Conservation (phyloP, 352 stramenopile species). For the Peronospora farinosa region DNA sequence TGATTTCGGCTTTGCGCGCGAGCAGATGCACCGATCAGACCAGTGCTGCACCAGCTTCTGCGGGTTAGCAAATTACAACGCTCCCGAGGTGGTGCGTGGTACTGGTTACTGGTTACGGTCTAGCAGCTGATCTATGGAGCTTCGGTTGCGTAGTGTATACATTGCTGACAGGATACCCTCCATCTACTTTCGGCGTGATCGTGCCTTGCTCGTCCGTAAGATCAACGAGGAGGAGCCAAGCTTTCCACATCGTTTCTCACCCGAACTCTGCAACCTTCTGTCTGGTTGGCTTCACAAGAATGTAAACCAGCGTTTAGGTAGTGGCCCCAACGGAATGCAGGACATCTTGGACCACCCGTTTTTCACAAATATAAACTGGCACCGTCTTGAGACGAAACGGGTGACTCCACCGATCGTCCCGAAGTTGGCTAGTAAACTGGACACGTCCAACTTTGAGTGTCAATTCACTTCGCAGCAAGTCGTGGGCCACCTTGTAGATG, state of each 20-base stretch:
- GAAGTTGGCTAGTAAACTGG: slow-evolving; percentile 3
- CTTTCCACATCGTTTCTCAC: slow-evolving; percentile 89
- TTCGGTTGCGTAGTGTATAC: slow-evolving; percentile 87
- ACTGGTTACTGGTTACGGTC: slow-evolving; percentile 57
- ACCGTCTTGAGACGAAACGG: slow-evolving; percentile 67
- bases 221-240: slow-evolving; percentile 89
- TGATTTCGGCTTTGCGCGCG: slow-evolving; percentile 77
- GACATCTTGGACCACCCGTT: slow-evolving; percentile 74
- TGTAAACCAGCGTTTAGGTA: slow-evolving; percentile 45
- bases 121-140: slow-evolving; percentile 79
- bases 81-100: slow-evolving; percentile 71
- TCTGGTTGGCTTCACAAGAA: slow-evolving; percentile 60
- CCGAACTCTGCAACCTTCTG: slow-evolving; percentile 53
- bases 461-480: no score
- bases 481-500: no score
- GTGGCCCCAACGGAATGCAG: slow-evolving; percentile 51
- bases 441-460: no score
- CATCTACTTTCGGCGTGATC: slow-evolving; percentile 87
- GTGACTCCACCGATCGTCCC: slow-evolving; percentile 57
- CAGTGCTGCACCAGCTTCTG: slow-evolving; percentile 75
- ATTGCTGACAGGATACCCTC: slow-evolving; percentile 75
- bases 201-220: slow-evolving; percentile 94
- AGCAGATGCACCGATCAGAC: slow-evolving; percentile 47
- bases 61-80: slow-evolving; percentile 80
- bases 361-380: slow-evolving; percentile 69